Evolutionary conservation across 2,329 filamentous ascomycete genomes (phyloP), one percentile per base, ranked within the genome.

Genomic region (Dactylonectria estremocensis): DNA sequence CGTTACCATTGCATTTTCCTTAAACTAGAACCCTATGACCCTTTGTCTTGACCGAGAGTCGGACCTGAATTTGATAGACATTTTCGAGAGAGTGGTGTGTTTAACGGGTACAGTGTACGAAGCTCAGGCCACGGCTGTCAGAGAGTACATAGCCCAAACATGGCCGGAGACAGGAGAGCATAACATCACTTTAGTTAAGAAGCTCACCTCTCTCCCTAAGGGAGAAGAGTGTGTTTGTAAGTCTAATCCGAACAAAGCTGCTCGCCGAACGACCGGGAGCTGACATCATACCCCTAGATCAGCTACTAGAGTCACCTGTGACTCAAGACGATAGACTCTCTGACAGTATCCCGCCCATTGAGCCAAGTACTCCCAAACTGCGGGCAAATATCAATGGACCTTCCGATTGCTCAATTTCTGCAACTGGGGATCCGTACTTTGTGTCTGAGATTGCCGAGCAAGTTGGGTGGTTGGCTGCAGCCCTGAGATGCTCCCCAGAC

Each of bases 391-490:
- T 61, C 40, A 16, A 16, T 3, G 9, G 13, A 18, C 11, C 24
- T 45, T 46, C 35, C 5, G 7, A 16, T 3, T 61, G 53, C 22
- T 33, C 24, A 3, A 43, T 69, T 1, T 49, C 59, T 4, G 52
- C 18, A 2, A 40, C 5, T 6, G 63, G 67, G 0, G 46, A 46
- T 1, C 37, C 33, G 1, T 48, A 64, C 2, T 14, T 31, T 2
- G 56, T 70, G 5, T 61, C 67, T 0, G 68, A 69, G 3, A 33
- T 69, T 9, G 68, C 63, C 0, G 63, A 69, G 22, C 68, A 69
- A 5, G 9, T 70, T 33, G 43, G 37, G 2, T 70, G 63, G 68
- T 10, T 70, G 3, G 48, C 59, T 3, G 57, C 67, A 0, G 50
- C 48, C 5, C 9, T 70, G 2, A 11, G 3, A 10, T 22, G 48